Percentiles rank a stretch among this genome's conserved stretches.
phyloP scores from a whole-genome alignment of 2,329 filamentous ascomycete species.

The Alternaria consortialis region DNA sequence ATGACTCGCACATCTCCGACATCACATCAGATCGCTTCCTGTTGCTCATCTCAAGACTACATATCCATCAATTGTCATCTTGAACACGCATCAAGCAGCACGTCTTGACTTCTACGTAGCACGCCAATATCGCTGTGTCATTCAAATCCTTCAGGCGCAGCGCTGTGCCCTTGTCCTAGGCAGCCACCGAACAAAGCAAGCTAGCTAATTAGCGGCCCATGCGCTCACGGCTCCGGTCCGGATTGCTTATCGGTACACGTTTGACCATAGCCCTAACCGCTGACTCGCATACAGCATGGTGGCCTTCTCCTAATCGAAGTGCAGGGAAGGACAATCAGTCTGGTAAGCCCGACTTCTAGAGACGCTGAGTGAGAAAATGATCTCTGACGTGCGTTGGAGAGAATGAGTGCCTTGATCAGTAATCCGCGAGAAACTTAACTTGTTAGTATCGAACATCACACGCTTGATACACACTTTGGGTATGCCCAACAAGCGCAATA shows the following conservation, averaged over 20 bases:
- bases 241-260: neutral
- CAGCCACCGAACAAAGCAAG: neutral
- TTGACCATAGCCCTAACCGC: constrained; percentile 1
- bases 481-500: neutral
- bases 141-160: neutral
- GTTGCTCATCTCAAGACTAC: neutral
- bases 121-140: neutral
- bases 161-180: neutral
- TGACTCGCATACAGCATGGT: neutral
- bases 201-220: neutral
- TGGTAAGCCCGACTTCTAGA: no score
- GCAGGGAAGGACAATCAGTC: no score
- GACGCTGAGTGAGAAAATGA: no score
- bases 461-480: neutral
- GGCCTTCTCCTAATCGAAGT: neutral
- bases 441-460: neutral
- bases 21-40: neutral
- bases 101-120: accelerated
- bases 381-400: neutral
- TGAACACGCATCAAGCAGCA: neutral
- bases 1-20: constrained; percentile 9
- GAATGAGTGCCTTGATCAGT: neutral
- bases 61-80: neutral
- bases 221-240: neutral
- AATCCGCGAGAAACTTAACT: neutral